phyloP scores from a whole-genome alignment of 2,329 filamentous ascomycete genomes.

The Lasiodiplodia hormozganensis region DNA sequence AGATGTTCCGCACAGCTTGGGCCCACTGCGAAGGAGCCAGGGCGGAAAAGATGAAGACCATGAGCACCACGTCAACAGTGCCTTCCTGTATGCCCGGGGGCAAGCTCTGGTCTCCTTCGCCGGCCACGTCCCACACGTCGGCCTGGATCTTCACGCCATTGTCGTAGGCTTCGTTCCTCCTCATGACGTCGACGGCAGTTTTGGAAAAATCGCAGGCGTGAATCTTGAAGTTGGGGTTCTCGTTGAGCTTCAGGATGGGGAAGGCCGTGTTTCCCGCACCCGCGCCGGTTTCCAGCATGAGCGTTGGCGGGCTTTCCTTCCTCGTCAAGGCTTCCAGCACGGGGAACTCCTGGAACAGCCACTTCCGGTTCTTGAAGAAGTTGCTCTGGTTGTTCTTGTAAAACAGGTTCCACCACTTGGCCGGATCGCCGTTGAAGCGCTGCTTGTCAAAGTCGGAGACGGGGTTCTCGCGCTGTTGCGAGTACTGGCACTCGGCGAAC shows the following conservation, averaged over 20 bases:
- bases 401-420: constrained; percentile 97
- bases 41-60: constrained; percentile 98
- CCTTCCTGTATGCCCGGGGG: constrained; percentile 78
- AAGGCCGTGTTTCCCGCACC: constrained; percentile 97
- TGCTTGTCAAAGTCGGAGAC: constrained; percentile 93
- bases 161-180: constrained; percentile 77
- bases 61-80: constrained; percentile 88
- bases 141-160: constrained; percentile 73
- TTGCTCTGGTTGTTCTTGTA: constrained; percentile 98
- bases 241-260: constrained; percentile 82
- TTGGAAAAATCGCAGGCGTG: constrained; percentile 97
- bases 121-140: constrained; percentile 91
- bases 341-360: constrained; percentile 95
- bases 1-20: constrained; percentile 80
- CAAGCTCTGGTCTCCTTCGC: constrained; percentile 61
- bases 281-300: constrained; percentile 88
- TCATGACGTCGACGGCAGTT: constrained; percentile 92
- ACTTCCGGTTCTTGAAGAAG: constrained; percentile 99
- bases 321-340: constrained; percentile 78
- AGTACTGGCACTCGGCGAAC: constrained; percentile 84
- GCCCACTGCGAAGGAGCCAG: constrained; percentile 85
- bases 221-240: constrained; percentile 80
- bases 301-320: constrained; percentile 71
- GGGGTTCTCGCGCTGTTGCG: constrained; percentile 81
- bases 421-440: constrained; percentile 88